These are phyloP conservation scores for Parmelia sp. DNA, from an alignment of 495 filamentous ascomycete species.

Conservation along the genomic window DNA sequence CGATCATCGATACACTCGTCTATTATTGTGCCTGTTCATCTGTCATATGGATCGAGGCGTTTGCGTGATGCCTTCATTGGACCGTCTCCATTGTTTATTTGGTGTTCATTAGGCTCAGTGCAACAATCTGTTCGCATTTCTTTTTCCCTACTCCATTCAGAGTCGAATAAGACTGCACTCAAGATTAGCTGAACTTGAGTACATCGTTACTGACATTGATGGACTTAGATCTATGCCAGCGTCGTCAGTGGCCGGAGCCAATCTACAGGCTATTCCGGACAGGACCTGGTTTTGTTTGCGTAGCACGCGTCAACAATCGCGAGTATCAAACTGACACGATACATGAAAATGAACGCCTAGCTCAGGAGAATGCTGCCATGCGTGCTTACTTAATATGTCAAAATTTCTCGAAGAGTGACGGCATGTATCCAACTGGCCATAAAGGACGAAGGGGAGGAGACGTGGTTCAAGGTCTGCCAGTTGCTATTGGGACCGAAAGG, in stretches of 20 bases:
- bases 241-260: slow-evolving; percentile 92
- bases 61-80: not conserved
- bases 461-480: slow-evolving; percentile 80
- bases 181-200: not conserved
- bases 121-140: slow-evolving; percentile 1
- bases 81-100: not conserved
- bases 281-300: slow-evolving; percentile 75
- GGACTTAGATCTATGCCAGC: slow-evolving; percentile 80
- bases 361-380: slow-evolving; percentile 92
- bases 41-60: not conserved
- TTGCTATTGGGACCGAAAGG: slow-evolving; percentile 59
- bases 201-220: slow-evolving; percentile 4
- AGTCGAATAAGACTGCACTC: not conserved
- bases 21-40: not conserved
- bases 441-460: slow-evolving; percentile 50
- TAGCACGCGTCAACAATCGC: slow-evolving; percentile 90
- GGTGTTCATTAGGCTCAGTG: not conserved
- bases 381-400: slow-evolving; percentile 96
- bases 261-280: slow-evolving; percentile 70
- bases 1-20: not conserved
- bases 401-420: slow-evolving; percentile 97
- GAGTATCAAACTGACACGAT: slow-evolving; percentile 90
- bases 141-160: not conserved
- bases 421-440: slow-evolving; percentile 73
- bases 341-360: slow-evolving; percentile 72